Conservation (phyloP, 1,284 basidiomycete genomes). For the Veloboletus limbatus region DNA sequence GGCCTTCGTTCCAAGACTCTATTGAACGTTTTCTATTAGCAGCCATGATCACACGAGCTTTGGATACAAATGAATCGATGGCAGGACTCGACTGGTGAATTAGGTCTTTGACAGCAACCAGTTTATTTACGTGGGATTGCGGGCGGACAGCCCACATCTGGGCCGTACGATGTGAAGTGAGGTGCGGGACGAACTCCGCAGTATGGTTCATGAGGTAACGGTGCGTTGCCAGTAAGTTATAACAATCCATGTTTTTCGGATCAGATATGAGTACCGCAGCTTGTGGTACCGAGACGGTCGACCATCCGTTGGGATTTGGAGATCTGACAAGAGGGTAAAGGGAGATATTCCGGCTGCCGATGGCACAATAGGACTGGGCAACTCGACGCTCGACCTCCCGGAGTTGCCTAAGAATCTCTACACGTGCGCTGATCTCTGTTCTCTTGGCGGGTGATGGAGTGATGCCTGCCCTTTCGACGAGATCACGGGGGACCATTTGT, state of each 20-base stretch:
- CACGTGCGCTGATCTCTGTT: constrained; percentile 51
- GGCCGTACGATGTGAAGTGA: constrained; percentile 51
- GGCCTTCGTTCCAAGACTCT: constrained; percentile 37
- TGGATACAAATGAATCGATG: constrained; percentile 56
- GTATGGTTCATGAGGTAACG: constrained; percentile 67
- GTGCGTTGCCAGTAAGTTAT: constrained; percentile 67
- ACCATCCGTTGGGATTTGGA: constrained; percentile 50
- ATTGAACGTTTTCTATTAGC: constrained; percentile 25
- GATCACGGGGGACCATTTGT: constrained; percentile 44
- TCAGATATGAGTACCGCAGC: constrained; percentile 44
- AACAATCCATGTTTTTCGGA: constrained; percentile 33
- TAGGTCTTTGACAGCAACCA: constrained; percentile 58
- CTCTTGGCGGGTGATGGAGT: constrained; percentile 29
- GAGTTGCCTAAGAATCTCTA: constrained; percentile 53
- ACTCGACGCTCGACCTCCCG: constrained; percentile 47
- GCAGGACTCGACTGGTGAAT: constrained; percentile 40
- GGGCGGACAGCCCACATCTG: constrained; percentile 74
- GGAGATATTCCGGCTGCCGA: constrained; percentile 29
- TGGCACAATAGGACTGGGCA: constrained; percentile 39
- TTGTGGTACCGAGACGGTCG: constrained; percentile 46
- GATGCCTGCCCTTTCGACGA: constrained; percentile 49
- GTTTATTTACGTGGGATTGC: constrained; percentile 51
- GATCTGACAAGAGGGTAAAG: constrained; percentile 50
- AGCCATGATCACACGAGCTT: constrained; percentile 49
- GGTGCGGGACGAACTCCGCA: constrained; percentile 62